phyloP scores from a whole-genome alignment of 148 eudicot genomes.

The Camellia lanceoleosa region DNA sequence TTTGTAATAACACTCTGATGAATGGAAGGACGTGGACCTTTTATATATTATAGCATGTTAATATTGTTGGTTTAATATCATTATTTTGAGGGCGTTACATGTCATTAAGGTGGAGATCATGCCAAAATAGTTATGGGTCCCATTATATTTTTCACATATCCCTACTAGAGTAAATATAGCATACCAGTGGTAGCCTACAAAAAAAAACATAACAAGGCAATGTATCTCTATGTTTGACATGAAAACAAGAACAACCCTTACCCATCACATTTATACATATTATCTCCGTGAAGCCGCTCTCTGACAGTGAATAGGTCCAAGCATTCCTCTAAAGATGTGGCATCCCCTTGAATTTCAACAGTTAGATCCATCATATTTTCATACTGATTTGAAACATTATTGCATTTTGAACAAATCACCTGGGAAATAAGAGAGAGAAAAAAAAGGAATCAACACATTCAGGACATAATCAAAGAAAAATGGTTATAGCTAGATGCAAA shows the following conservation, averaged over 20 bases:
- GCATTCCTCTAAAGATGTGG: conserved; percentile 80
- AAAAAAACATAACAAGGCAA: conserved; percentile 3
- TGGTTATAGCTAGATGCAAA: too few relatives aligned
- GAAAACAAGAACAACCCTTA: conserved; percentile 30
- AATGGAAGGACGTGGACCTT: too few relatives aligned
- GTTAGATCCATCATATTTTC: conserved; percentile 95
- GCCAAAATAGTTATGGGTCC: background rate
- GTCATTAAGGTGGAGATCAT: background rate
- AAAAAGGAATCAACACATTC: too few relatives aligned
- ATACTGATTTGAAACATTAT: conserved; percentile 72
- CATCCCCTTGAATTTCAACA: conserved; percentile 92
- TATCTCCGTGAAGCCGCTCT: conserved; percentile 89
- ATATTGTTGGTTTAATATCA: too few relatives aligned
- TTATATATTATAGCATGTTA: too few relatives aligned
- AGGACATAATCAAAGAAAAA: too few relatives aligned
- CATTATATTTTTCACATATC: too few relatives aligned
- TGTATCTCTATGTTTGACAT: background rate
- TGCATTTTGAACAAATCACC: conserved; percentile 78
- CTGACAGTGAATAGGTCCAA: conserved; percentile 77
- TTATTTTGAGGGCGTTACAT: too few relatives aligned
- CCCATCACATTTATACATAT: conserved; percentile 95
- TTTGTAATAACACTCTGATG: too few relatives aligned
- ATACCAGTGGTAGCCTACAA: background rate
- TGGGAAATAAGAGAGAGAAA: conserved; percentile 19
- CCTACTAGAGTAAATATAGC: background rate